Evolutionary conservation across 108 stramenopile species (phyloP), one percentile per base, ranked within the genome.

Genomic region (Cylindrotheca closterium): DNA sequence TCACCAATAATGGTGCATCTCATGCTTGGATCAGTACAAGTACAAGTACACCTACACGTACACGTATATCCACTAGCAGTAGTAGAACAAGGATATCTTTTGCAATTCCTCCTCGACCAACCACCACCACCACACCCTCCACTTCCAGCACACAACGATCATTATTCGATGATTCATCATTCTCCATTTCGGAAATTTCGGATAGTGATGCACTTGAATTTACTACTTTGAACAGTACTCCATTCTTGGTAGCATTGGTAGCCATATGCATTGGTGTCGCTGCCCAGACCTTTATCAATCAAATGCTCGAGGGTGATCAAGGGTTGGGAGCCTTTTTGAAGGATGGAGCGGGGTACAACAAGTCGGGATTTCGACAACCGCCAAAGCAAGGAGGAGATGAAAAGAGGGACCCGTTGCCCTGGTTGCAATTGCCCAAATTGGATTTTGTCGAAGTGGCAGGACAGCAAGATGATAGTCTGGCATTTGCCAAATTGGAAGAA

Each of bases 371-470:
- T 50, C 60, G 66, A 62, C 21, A 47, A 29, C 1, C 24, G 3
- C 0, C 10, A 60, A 0, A 21, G 54, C n/a, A 27, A 25, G 60
- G 59, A 42, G 47, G 53, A 10, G 65, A 53, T 56, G 56, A 61
- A 31, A 28, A 57, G 19, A 28, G 51, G 19, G 87, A 89, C 79
- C 84, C 82, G n/a, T 51, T 89, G 49, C 89, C 85, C 1, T 90
- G 89, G 89, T 58, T 90, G 51, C 81, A 81, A 60, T 65, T 90
- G 47, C 89, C 89, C 15, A 45, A 71, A 25, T 71, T 90, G 29
- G 84, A 86, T 54, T 90, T 79, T 81, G 89, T 90, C 3, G 84
- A 90, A 63, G 89, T 90, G 19, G 85, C 85, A 12, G 89, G 89
- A 27, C 89, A 87, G 71, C 21, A 71, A 26, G 46, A 58, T 25